Evolutionary conservation across 306 rosid species (phyloP), one percentile per base, ranked within the genome.

Genomic region (Cicer arietinum): DNA sequence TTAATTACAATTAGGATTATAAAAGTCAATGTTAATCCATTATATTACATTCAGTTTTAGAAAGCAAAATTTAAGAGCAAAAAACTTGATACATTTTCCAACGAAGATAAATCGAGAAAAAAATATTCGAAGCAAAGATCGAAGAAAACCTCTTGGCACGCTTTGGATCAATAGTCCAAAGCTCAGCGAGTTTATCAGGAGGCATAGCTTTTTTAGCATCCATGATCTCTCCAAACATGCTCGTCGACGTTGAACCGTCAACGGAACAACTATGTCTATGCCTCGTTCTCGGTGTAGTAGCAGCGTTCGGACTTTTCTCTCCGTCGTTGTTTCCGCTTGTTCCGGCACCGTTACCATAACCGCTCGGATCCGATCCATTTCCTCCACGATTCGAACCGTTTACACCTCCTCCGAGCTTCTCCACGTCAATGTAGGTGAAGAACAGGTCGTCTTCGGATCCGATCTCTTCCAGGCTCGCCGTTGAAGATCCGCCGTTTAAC

Each of bases 141-240:
- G 37, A 53, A 41, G 12, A 48, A 67, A 14, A 95, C 99, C 99
- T 95, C 86, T 95, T 95, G 81, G 99, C 99, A 53, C 99, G 97
- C 83, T 92, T 95, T 53, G 99, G 98, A 85, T 95, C 99, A 73
- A 91, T 59, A 18, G 46, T 75, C 99, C 99, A 95, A n/a, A 95
- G 98, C 87, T 95, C 99, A 1, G 98, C 98, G 48, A 95, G 93
- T 85, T 95, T 92, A 84, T 92, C 98, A 14, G 99, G 98, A 83
- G 99, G 97, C 99, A 95, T 95, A n/a, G 99, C 99, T 79, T 95
- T 95, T 87, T 95, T 95, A 0, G 99, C 98, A 3, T 95, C 99
- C 98, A 95, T 89, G 58, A 92, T 85, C 81, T 95, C 99, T 7
- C 97, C 96, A 54, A 95, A 89, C 87, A 86, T 80, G 47, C 88